These are phyloP conservation scores for Candida cerambycidarum DNA, from an alignment of 805 yeast genomes.

Conservation along the genomic window DNA sequence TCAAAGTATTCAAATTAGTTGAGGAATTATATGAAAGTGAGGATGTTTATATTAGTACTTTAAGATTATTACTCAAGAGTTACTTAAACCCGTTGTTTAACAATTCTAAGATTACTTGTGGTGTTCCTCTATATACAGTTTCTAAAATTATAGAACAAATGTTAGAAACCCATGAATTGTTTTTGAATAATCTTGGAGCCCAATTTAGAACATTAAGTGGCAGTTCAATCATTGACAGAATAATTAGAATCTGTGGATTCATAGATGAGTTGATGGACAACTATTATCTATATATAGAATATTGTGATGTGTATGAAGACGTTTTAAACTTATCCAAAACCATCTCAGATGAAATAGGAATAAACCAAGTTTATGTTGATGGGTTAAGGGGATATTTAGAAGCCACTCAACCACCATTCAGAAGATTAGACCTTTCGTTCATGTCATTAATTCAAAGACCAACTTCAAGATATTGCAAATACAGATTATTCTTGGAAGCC, in stretches of 20 bases:
- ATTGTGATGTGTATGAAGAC: slow-evolving; percentile 14
- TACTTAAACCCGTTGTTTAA: slow-evolving; percentile 41
- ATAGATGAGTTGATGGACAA: not conserved
- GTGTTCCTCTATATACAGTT: slow-evolving; percentile 3
- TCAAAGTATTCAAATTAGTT: slow-evolving; percentile 22
- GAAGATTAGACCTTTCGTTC: slow-evolving; percentile 50
- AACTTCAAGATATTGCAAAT: slow-evolving; percentile 48
- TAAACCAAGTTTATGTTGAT: slow-evolving; percentile 20
- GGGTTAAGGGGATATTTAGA: slow-evolving; percentile 41
- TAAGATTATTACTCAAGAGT: slow-evolving; percentile 42
- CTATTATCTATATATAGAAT: slow-evolving; percentile 14
- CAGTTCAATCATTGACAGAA: not conserved
- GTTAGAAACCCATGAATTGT: slow-evolving; percentile 2
- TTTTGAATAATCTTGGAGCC: not conserved
- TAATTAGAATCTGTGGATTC: not conserved
- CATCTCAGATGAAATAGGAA: not conserved
- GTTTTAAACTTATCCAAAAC: slow-evolving; percentile 10
- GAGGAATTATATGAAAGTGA: slow-evolving; percentile 54
- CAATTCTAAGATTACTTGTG: slow-evolving; percentile 3
- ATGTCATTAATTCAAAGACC: slow-evolving; percentile 56
- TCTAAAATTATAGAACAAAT: not conserved
- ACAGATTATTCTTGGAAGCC: slow-evolving; percentile 50
- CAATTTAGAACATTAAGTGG: not conserved
- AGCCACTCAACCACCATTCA: slow-evolving; percentile 38
- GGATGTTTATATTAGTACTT: slow-evolving; percentile 43